Percentiles rank a stretch among this genome's conserved stretches.
Evolutionary conservation across 2,329 filamentous ascomycete species (phyloP).

Genomic region (Pseudogymnoascus sp.): DNA sequence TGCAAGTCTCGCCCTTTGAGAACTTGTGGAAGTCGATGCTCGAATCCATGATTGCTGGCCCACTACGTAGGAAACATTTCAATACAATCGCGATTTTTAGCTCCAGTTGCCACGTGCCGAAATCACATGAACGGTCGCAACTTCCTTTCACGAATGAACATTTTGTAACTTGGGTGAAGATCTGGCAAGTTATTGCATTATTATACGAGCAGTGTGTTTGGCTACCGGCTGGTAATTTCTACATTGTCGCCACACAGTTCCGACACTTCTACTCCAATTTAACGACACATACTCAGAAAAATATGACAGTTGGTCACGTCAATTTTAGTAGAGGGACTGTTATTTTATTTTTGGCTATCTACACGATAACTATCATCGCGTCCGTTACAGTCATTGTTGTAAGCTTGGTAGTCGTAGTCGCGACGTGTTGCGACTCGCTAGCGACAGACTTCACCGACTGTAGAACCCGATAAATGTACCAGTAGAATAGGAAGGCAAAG

Average conservation of each 20-base stretch:
- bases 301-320: background rate
- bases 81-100: background rate
- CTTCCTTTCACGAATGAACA: background rate
- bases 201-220: background rate
- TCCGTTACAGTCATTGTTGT: background rate
- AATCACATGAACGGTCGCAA: background rate
- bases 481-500: background rate
- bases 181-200: background rate
- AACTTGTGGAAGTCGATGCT: slow-evolving; percentile 29
- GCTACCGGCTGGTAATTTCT: background rate
- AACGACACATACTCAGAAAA: background rate
- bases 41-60: slow-evolving; percentile 21
- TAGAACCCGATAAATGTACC: background rate
- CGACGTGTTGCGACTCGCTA: background rate
- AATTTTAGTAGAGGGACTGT: background rate
- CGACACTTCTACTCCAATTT: background rate
- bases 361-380: background rate
- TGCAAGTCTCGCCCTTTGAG: slow-evolving; percentile 39
- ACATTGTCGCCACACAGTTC: background rate
- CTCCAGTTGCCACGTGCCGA: background rate
- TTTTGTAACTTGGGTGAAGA: background rate
- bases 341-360: background rate
- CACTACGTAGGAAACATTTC: background rate
- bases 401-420: background rate
- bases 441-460: background rate